A percentile compares a stretch with the other conserved stretches of the same genome.
Evolutionary conservation across 495 filamentous ascomycete species (phyloP).

Genomic region (Cercophora samala): DNA sequence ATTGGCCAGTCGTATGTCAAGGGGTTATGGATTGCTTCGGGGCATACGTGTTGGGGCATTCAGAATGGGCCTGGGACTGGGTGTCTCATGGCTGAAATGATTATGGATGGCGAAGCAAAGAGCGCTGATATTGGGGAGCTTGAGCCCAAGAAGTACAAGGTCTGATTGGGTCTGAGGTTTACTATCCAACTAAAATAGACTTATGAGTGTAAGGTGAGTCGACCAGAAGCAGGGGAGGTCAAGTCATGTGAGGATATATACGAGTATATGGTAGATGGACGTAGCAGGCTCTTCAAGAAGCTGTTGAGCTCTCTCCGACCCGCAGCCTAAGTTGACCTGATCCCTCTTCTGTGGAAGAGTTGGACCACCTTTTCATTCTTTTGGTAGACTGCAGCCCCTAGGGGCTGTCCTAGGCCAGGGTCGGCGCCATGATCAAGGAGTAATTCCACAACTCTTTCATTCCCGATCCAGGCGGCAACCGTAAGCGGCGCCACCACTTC

Average conservation of each 20-base stretch:
- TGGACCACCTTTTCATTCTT: neutral
- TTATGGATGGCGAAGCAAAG: conserved; percentile 74
- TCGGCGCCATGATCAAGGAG: neutral
- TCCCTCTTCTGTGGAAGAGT: too few species aligned
- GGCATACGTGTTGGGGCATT: conserved; percentile 97
- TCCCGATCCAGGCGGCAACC: neutral
- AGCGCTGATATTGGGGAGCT: conserved; percentile 70
- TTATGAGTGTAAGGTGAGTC: too few species aligned
- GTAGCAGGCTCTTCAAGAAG: too few species aligned
- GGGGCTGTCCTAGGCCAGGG: neutral
- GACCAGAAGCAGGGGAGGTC: too few species aligned
- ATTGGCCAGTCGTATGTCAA: conserved; percentile 71
- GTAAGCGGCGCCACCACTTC: neutral
- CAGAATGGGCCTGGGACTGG: conserved; percentile 94
- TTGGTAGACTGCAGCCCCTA: neutral
- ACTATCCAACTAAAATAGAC: too few species aligned
- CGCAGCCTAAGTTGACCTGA: too few species aligned
- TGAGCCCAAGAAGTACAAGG: conserved; percentile 60
- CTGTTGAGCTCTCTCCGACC: too few species aligned
- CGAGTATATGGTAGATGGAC: too few species aligned
- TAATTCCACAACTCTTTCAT: neutral
- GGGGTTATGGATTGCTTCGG: conserved; percentile 79
- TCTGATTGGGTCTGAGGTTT: conserved; percentile 26
- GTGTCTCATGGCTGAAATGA: conserved; percentile 79
- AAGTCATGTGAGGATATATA: too few species aligned